Evolutionary conservation across 352 stramenopile genomes (phyloP), one percentile per base, ranked within the genome.

Genomic region (Globisporangium echinulatum): DNA sequence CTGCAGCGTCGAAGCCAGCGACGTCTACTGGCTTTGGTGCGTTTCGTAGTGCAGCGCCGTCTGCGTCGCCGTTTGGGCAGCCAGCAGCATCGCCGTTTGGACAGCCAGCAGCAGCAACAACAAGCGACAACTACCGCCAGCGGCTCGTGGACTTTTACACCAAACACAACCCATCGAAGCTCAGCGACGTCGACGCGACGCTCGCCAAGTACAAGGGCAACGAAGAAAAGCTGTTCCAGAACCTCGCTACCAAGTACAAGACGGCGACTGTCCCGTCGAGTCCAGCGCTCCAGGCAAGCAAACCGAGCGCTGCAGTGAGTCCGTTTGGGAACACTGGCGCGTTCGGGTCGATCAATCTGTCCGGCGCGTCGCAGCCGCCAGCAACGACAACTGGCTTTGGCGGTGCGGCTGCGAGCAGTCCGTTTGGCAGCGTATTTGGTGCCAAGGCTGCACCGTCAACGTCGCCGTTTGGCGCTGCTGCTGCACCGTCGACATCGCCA

Each of bases 141-240:
- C 73, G 74, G 48, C 52, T 98, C 25, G 72, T 92, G 44, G 85
- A 84, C 33, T 98, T 98, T 63, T 98, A 98, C 71, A 69, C 88
- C 47, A 85, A 96, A 57, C 72, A 97, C 69, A 98, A 98, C 64
- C 88, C 88, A 6, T 74, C 68, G 15, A 97, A 97, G 67, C 64
- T 98, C 14, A 67, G 67, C 33, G 86, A 86, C 33, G 85, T 97
- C 17, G 92, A 97, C 61, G 58, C 79, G 33, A 97, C 86, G 39
- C 75, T 98, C 9, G 63, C 75, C 44, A 97, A 96, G 70, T 98
- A 97, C 69, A 90, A 90, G 53, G 85, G 85, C 36, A 85, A 87
- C 37, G 81, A 92, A 70, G 81, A 80, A 38, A 81, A 90, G 50
- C 69, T 94, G 25, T 91, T 94, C 61, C 67, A 84, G 61, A 88